Evolutionary conservation across 306 rosid species (phyloP), one percentile per base, ranked within the genome.

Genomic region (Vicia faba): DNA sequence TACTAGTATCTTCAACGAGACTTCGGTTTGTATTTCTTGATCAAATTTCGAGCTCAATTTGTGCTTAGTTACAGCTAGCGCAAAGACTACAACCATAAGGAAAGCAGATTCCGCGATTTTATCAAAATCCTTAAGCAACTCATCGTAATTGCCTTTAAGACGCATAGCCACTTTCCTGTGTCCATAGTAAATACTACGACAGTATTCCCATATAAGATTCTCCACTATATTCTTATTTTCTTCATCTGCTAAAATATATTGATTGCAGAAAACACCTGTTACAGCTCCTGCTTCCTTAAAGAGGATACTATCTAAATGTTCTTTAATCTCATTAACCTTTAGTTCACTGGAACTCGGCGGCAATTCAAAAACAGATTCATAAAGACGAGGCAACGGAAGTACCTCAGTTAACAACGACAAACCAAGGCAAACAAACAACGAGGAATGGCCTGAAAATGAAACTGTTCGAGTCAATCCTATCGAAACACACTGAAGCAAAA

Each of bases 231-330:
- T 60, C 81, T 80, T 84, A 76, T 70, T 86, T 64, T 83, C 36
- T 25, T 81, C 96, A 14, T 73, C 89, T 5, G 78, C 89, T 58
- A 80, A 83, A 72, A 75, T 82, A 84, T 93, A 89, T 40, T 72
- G 96, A 51, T 67, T 86, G 77, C 98, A 89, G 48, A 92, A 82
- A 78, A 88, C 77, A 72, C 89, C 81, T 0, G 89, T 76, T 50
- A 92, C 61, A 11, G 84, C 84, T 61, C 97, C 96, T 4, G 97
- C 91, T 80, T 92, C 98, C 84, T 89, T 89, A 68, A 87, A 89
- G 23, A 71, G 80, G 64, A 86, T 69, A 66, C 76, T 79, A 55
- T 79, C 28, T 56, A 84, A 57, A 81, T 88, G 95, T 60, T 84
- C 87, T 70, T 79, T 83, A 57, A 83, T 78, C 76, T 81, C 84